Percentiles rank a stretch among this genome's conserved stretches.
Conservation (phyloP, 2,329 filamentous ascomycete species). For the Talaromyces sp. region DNA sequence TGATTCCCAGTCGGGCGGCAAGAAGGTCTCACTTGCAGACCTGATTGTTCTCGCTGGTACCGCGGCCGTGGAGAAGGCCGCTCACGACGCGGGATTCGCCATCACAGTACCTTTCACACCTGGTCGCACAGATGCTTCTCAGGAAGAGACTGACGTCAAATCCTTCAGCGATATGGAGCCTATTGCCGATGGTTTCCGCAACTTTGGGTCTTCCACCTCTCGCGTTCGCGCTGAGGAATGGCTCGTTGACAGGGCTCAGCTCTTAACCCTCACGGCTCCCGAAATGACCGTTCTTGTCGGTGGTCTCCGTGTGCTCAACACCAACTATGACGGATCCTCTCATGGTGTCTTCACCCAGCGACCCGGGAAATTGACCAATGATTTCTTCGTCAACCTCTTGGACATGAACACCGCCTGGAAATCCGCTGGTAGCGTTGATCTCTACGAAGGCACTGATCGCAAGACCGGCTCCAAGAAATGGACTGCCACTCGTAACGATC, state of each 20-base stretch:
- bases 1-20: conserved; percentile 47
- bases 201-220: conserved; percentile 62
- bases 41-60: conserved; percentile 70
- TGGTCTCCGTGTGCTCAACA: conserved; percentile 65
- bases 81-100: conserved; percentile 35
- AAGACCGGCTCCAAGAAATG: conserved; percentile 65
- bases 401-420: conserved; percentile 66
- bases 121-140: conserved; percentile 66
- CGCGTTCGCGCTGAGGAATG: conserved; percentile 65
- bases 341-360: conserved; percentile 65
- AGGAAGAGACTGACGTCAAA: conserved; percentile 66
- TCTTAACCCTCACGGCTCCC: conserved; percentile 66
- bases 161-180: conserved; percentile 67
- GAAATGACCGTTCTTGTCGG: conserved; percentile 69
- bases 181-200: conserved; percentile 71
- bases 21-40: conserved; percentile 75
- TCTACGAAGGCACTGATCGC: conserved; percentile 62
- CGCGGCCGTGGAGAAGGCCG: conserved; percentile 70
- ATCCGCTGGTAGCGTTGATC: conserved; percentile 46
- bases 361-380: conserved; percentile 68
- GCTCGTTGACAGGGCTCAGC: conserved; percentile 67
- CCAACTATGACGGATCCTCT: conserved; percentile 67
- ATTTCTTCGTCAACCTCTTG: conserved; percentile 78
- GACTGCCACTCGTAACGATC: conserved; percentile 64
- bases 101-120: conserved; percentile 67